Evolutionary conservation across 495 filamentous ascomycete genomes (phyloP).

Genomic region (Penicillium egyptiacum): DNA sequence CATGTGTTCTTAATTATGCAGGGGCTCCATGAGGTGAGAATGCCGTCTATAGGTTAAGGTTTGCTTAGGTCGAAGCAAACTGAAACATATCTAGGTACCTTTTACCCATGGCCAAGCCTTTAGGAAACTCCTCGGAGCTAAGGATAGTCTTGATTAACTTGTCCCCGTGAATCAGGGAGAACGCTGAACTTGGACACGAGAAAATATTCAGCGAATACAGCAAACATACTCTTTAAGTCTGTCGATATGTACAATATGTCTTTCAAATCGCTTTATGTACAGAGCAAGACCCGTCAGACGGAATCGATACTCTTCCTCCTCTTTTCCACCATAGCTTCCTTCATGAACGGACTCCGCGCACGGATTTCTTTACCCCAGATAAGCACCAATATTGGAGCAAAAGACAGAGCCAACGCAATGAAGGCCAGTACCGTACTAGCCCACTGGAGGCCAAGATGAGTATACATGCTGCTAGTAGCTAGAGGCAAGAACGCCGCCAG

Average conservation of each 20-base stretch:
- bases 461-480: conserved; percentile 37
- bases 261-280: not conserved
- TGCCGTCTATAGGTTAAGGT: not conserved
- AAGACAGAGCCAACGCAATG: conserved; percentile 24
- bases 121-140: not conserved
- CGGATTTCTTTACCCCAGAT: conserved; percentile 33
- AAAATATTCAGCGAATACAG: not conserved
- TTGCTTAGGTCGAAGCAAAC: not conserved
- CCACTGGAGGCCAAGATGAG: conserved; percentile 35
- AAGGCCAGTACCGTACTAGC: conserved; percentile 37
- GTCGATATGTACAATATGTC: conserved; percentile 9
- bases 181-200: not conserved
- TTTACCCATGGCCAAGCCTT: not conserved
- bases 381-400: conserved; percentile 32
- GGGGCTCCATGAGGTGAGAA: not conserved
- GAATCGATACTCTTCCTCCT: conserved; percentile 28
- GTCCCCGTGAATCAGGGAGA: not conserved
- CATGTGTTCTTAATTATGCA: conserved; percentile 1
- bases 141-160: not conserved
- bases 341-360: conserved; percentile 38
- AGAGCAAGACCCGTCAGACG: conserved; percentile 14
- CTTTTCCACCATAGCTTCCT: conserved; percentile 32
- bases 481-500: conserved; percentile 31
- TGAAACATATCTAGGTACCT: not conserved
- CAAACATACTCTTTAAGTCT: not conserved